Base-by-base conservation (phyloP, 2,329 filamentous ascomycete species). In the Penicillium brevicompactum region DNA sequence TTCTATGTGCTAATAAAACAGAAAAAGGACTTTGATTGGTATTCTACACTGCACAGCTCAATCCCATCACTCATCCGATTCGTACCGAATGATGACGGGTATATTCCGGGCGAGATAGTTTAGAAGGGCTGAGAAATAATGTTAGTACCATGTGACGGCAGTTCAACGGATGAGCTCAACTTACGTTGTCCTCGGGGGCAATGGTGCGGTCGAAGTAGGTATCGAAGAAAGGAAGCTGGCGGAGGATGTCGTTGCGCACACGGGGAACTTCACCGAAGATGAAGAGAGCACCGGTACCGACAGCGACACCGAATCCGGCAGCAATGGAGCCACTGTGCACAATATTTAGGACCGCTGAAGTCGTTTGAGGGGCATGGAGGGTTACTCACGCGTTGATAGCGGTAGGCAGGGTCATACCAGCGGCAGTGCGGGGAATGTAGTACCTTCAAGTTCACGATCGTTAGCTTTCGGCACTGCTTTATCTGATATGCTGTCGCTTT, bases 191-290 rank as follows among this genome's bases (percentile, higher is more conserved):
- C 78, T 87, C 84, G 18, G 84, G 82, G 58, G 84, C 74, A 62
- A 87, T 76, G 71, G 83, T 80, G 59, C 79, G 75, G 66, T 81
- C 74, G 70, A 81, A 87, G 74, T 83, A 84, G 52, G 73, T 70
- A 59, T 82, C 81, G 48, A 87, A 74, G 62, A 86, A 70, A 6
- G 85, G 85, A 24, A 87, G 66, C 74, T 85, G 82, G 73, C 81
- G 78, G 70, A 86, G 77, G 62, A 87, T 84, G 69, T 87, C 85
- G 65, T 82, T 78, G 68, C 83, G 78, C 44, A 88, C 83, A 67
- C 79, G 81, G 56, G 85, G 85, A 24, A 87, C 79, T 65, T 86
- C 84, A 65, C 83, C 82, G 75, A 87, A 83, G 79, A 87, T 85
- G 77, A 84, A 87, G 64, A 87, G 70, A 37, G 82, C 83, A 72